Evolutionary conservation across 83 land plant genomes (phyloP), one percentile per base, ranked within the genome.

Genomic region (Thuja plicata): DNA sequence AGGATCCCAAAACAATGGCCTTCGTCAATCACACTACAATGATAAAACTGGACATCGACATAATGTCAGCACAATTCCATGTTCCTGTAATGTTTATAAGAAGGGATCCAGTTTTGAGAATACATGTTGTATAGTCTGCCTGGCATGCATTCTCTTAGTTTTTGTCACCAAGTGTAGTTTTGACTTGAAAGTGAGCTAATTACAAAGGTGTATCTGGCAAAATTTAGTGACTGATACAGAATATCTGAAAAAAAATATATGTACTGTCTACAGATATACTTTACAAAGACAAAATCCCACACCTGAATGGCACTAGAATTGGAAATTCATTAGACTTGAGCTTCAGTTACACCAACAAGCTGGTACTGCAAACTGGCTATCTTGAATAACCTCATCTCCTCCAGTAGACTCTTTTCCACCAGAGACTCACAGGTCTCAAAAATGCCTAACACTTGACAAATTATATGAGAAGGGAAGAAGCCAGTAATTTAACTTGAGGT

Each of bases 351-450:
- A 80, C 32, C 32, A 83, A 83, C 35, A 83, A 41, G 17, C 34
- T 83, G 35, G 43, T 43, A n/a, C 12, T 83, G n/a, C 15, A 46
- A 83, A 83, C 16, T 46, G 48, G 55, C 85, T n/a, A 24, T 83
- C 85, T 46, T 46, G 55, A 83, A 41, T 24, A 43, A 83, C 54
- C 85, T 48, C 43, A 1, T 21, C n/a, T 83, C 55, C 85, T 83
- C 55, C 50, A 46, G 52, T 30, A n/a, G 85, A 83, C 85, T n/a
- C 55, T 83, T 83, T 83, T 83, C 85, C 54, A 83, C 52, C 35
- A 83, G 55, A 83, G 85, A 83, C 48, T 83, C 85, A 83, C 35
- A 82, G 34, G 43, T 46, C 55, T n/a, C 85, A 83, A 83, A 45
- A 82, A 83, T 10, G 34, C 17, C 16, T n/a, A 48, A 1, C 85